Evolutionary conservation across 768 basidiomycete genomes (phyloP).

Genomic region (Tulasnella sp.): DNA sequence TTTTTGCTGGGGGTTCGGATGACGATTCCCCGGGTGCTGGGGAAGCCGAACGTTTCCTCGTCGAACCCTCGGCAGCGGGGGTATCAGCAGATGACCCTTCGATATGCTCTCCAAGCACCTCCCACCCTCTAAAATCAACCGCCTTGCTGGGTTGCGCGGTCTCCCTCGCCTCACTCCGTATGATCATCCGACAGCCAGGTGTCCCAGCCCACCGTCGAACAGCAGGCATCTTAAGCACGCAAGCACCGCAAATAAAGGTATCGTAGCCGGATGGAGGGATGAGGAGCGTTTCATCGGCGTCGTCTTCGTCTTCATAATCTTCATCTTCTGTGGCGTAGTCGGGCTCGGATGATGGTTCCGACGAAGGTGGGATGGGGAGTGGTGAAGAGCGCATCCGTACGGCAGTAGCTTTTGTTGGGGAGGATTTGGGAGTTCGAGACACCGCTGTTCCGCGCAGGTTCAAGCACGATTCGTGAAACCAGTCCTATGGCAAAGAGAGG

Average conservation of each 20-base stretch:
- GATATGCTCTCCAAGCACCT: conserved; percentile 2
- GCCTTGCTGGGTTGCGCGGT: conserved; percentile 30
- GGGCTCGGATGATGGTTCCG: conserved; percentile 17
- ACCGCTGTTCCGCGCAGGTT: conserved; percentile 55
- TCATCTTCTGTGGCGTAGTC: conserved; percentile 25
- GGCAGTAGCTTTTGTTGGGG: conserved; percentile 2
- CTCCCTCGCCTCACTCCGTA: conserved; percentile 38
- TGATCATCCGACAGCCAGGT: conserved; percentile 56
- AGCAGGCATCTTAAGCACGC: conserved; percentile 49
- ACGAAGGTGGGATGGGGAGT: background rate
- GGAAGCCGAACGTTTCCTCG: conserved; percentile 22
- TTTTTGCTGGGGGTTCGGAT: conserved; percentile 39
- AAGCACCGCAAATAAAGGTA: conserved; percentile 60
- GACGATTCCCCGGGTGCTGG: conserved; percentile 24
- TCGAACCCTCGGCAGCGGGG: conserved; percentile 9
- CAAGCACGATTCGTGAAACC: conserved; percentile 87
- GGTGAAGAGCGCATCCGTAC: background rate
- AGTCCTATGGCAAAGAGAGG: conserved; percentile 48
- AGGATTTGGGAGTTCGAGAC: conserved; percentile 10
- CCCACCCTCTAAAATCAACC: conserved; percentile 27
- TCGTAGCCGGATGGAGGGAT: conserved; percentile 66
- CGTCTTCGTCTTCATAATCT: conserved; percentile 49
- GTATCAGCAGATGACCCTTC: conserved; percentile 26
- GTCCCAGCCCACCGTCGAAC: conserved; percentile 62
- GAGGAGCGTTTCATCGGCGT: conserved; percentile 48